Base-by-base conservation (phyloP, 1,284 basidiomycete genomes). In the Ceratobasidium sp. region DNA sequence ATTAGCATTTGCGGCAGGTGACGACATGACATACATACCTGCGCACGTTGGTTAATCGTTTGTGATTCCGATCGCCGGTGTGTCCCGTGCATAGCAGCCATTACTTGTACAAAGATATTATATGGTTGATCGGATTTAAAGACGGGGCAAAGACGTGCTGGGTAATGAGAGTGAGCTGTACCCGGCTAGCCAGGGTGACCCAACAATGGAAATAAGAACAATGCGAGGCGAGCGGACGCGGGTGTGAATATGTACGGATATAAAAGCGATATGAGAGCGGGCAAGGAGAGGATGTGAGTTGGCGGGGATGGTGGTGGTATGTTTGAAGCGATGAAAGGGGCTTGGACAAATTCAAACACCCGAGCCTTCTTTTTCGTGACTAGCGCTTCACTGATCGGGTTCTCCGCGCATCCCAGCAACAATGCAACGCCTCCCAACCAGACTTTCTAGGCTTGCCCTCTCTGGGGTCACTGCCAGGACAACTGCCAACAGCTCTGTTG, bases 21-120 rank as follows among this genome's bases (percentile, higher is more conserved):
- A 44, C 58, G 42, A 60, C 51, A 42, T 49, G 61, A 28, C 20
- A 55, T 26, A 53, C 78, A 1, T 71, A 81, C 81, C 79, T 81
- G 81, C 53, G 81, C 81, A 40, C 81, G 78, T 63, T 81, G 81
- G 67, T 81, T 81, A n/a, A 77, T 70, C 46, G 73, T 77, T 33
- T 77, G 77, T 10, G 81, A 81, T 15, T 77, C 79, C 23, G 76
- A 78, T 23, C 78, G 78, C 20, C 75, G 78, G 60, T 80, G 81
- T n/a, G 73, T 63, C 40, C 70, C 79, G 53, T 77, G 79, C 79
- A 80, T 81, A 51, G 66, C 76, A 66, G 72, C 44, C 40, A 75
- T 73, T 75, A 75, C 23, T 75, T 66, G 42, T 75, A 75, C 72
- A 75, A 46, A 33, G 53, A 39, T 64, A 75, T 49, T 51, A 68